Percentiles rank a stretch among this genome's conserved stretches.
phyloP scores from a whole-genome alignment of 2,329 filamentous ascomycete species.

The Fusarium sp. region DNA sequence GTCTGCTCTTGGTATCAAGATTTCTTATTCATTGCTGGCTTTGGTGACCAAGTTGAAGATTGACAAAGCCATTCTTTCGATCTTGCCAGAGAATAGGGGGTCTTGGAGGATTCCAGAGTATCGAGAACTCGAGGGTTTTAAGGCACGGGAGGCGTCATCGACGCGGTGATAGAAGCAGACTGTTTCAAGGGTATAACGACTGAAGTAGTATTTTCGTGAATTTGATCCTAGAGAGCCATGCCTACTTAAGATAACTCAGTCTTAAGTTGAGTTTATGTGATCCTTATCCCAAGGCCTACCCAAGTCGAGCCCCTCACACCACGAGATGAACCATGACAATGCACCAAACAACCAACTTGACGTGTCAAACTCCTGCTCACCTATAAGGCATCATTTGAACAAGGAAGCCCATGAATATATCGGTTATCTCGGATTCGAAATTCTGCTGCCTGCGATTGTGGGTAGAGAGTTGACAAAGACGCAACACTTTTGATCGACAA shows the following conservation, averaged over 20 bases:
- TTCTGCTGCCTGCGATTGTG: neutral
- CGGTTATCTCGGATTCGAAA: neutral
- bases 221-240: neutral
- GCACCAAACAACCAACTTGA: neutral
- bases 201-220: too few relatives aligned
- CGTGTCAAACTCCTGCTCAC: neutral
- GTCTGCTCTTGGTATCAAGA: constrained; percentile 44
- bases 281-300: neutral
- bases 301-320: too few relatives aligned
- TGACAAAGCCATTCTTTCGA: constrained; percentile 24
- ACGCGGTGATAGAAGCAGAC: neutral
- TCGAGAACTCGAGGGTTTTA: neutral
- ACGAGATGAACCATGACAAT: neutral
- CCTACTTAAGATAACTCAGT: neutral
- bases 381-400: neutral
- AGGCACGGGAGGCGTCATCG: neutral
- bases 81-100: constrained; percentile 24
- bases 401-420: neutral
- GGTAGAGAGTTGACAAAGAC: neutral
- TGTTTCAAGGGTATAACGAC: too few relatives aligned
- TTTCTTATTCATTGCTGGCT: constrained; percentile 31
- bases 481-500: neutral
- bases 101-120: constrained; percentile 30
- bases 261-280: neutral
- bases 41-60: constrained; percentile 26